Evolutionary conservation across 345 rosid genomes (phyloP).

Genomic region (Brassica rapa): DNA sequence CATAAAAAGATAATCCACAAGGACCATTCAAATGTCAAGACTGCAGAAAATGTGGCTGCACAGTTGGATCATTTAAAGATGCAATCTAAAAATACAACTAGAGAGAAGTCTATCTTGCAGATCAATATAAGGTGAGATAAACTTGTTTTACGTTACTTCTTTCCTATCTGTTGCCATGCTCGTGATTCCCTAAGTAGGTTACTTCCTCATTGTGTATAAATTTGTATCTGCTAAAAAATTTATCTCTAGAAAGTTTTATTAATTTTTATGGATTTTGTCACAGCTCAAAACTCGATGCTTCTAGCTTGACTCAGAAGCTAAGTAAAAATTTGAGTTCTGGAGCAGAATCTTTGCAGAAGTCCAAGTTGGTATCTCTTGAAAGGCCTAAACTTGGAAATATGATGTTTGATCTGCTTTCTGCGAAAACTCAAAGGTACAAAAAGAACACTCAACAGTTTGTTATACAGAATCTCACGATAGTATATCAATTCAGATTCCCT

Average conservation of each 20-base stretch:
- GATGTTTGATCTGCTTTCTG: conserved; percentile 47
- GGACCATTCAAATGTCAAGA: conserved; percentile 36
- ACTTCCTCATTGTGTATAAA: neutral
- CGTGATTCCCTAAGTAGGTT: neutral
- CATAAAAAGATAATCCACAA: conserved; percentile 38
- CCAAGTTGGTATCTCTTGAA: conserved; percentile 45
- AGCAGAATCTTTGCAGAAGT: conserved; percentile 41
- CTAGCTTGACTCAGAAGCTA: conserved; percentile 47
- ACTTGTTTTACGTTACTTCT: neutral
- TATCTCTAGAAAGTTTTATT: too few relatives aligned
- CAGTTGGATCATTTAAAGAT: conserved; percentile 36
- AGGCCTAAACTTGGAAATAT: conserved; percentile 51
- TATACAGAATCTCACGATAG: neutral
- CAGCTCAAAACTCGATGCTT: conserved; percentile 49
- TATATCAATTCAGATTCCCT: neutral
- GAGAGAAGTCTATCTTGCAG: conserved; percentile 44
- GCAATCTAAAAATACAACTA: conserved; percentile 43
- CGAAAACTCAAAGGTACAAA: conserved; percentile 52
- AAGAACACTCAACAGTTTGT: neutral
- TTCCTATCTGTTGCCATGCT: conserved; percentile 1
- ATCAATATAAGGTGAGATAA: conserved; percentile 45
- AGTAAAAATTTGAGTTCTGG: conserved; percentile 43
- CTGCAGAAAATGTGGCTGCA: conserved; percentile 38
- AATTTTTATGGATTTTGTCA: conserved; percentile 16
- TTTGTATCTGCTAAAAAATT: neutral